phyloP scores from a whole-genome alignment of 352 stramenopile species.

The Phytophthora multivora region DNA sequence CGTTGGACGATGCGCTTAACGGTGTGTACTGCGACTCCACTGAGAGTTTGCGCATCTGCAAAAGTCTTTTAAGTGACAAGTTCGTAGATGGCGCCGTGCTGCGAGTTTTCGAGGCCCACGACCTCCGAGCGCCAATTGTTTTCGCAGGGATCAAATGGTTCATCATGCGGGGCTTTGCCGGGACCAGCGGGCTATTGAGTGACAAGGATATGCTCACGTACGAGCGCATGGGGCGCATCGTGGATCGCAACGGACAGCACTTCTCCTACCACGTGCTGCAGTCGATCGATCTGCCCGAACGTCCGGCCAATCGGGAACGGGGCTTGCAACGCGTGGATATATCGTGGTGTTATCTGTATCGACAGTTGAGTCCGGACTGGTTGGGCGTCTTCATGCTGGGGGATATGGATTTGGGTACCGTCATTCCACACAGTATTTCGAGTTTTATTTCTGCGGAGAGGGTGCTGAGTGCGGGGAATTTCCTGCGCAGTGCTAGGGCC shows the following conservation, averaged over 20 bases:
- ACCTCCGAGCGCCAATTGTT: constrained; percentile 50
- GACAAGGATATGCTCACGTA: constrained; percentile 63
- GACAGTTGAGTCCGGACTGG: constrained; percentile 54
- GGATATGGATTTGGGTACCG: constrained; percentile 40
- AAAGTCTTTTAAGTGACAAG: constrained; percentile 51
- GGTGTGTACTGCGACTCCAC: constrained; percentile 62
- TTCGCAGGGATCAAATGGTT: constrained; percentile 74
- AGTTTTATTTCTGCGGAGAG: constrained; percentile 47
- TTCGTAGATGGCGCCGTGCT: constrained; percentile 62
- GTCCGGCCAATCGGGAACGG: constrained; percentile 41
- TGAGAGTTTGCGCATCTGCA: constrained; percentile 56
- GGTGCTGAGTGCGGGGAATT: constrained; percentile 51
- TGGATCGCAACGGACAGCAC: constrained; percentile 48
- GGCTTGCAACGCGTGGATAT: constrained; percentile 42
- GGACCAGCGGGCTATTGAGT: constrained; percentile 39
- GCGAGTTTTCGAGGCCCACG: constrained; percentile 52
- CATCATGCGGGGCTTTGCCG: constrained; percentile 41
- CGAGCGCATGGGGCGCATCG: constrained; percentile 66
- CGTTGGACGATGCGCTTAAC: constrained; percentile 49
- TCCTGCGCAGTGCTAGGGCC: constrained; percentile 45
- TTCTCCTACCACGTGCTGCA: constrained; percentile 68
- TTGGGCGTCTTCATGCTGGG: constrained; percentile 61
- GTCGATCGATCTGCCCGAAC: constrained; percentile 58
- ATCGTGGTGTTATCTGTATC: constrained; percentile 65
- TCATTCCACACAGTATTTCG: constrained; percentile 18